Percentiles rank a stretch among this genome's conserved stretches.
These are phyloP conservation scores for Geotrichum cucujoidarum DNA, from an alignment of 1,139 yeast species.

Conservation along the genomic window DNA sequence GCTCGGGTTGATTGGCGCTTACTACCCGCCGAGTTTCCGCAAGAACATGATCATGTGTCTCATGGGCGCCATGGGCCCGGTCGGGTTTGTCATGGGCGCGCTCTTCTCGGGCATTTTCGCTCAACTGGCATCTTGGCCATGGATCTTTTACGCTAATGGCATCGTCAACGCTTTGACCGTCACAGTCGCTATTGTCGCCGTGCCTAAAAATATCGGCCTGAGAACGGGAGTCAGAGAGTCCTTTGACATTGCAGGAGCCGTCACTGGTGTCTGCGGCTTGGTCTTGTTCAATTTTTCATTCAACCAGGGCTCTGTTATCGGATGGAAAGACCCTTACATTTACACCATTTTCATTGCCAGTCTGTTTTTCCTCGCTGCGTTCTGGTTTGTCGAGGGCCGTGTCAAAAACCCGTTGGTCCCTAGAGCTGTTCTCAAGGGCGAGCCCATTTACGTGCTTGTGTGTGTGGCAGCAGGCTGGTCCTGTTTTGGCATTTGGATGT, in stretches of 20 bases:
- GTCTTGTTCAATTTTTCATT: constrained; percentile 52
- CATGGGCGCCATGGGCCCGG: constrained; percentile 58
- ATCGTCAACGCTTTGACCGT: constrained; percentile 39
- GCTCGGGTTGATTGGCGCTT: constrained; percentile 50
- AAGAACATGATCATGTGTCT: constrained; percentile 45
- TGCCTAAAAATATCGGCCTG: constrained; percentile 39
- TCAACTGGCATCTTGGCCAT: constrained; percentile 49
- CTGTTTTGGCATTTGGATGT: constrained; percentile 56
- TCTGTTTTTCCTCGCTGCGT: constrained; percentile 37
- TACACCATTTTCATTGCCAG: constrained; percentile 52
- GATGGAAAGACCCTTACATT: constrained; percentile 50
- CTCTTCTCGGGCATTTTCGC: constrained; percentile 45
- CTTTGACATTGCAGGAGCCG: constrained; percentile 48
- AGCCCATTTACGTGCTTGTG: constrained; percentile 45
- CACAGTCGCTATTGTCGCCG: constrained; percentile 37
- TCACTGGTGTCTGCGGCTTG: constrained; percentile 47
- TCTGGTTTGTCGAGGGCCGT: constrained; percentile 39
- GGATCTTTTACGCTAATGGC: constrained; percentile 50
- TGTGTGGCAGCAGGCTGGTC: constrained; percentile 58
- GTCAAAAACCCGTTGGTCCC: constrained; percentile 48
- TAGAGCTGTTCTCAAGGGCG: constrained; percentile 40
- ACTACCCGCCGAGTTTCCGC: constrained; percentile 44
- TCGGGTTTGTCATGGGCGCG: constrained; percentile 51
- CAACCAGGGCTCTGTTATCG: constrained; percentile 60
- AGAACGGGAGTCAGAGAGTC: constrained; percentile 28